These are phyloP conservation scores for Camellia sinensis DNA, from an alignment of 148 eudicot genomes.

Conservation along the genomic window DNA sequence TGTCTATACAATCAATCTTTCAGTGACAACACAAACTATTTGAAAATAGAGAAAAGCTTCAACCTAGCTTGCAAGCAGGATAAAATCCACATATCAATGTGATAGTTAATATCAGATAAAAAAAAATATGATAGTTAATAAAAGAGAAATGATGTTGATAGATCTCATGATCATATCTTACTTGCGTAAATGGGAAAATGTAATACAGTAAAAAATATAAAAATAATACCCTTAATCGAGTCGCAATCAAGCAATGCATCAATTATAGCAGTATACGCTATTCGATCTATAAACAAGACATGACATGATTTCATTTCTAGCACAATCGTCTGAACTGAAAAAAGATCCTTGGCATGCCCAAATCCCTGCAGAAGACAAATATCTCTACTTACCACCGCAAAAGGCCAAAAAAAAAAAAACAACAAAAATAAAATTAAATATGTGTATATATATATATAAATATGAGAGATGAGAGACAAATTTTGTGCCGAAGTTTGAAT, in stretches of 20 bases:
- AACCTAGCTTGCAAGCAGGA: background rate
- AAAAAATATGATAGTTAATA: background rate
- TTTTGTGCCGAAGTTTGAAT: background rate
- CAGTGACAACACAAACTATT: background rate
- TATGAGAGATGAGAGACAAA: too few relatives aligned
- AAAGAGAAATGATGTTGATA: background rate
- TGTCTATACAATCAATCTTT: background rate
- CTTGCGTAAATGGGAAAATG: background rate
- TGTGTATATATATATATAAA: too few relatives aligned
- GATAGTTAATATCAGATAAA: background rate
- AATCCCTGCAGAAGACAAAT: constrained; percentile 42
- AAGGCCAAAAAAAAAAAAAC: background rate
- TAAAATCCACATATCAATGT: background rate
- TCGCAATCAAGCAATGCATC: constrained; percentile 59
- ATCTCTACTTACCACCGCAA: background rate
- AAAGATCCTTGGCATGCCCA: constrained; percentile 40
- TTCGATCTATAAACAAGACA: constrained; percentile 42
- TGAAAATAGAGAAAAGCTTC: background rate
- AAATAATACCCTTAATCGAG: constrained; percentile 48
- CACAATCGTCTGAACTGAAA: constrained; percentile 43
- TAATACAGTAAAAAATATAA: background rate
- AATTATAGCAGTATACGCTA: constrained; percentile 56
- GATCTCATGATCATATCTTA: background rate
- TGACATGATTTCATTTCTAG: constrained; percentile 50
- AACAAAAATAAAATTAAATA: background rate